A percentile compares a stretch with the other conserved stretches of the same genome.
phyloP scores from a whole-genome alignment of 1,139 yeast species.

The Saccharomyces pastorianus region DNA sequence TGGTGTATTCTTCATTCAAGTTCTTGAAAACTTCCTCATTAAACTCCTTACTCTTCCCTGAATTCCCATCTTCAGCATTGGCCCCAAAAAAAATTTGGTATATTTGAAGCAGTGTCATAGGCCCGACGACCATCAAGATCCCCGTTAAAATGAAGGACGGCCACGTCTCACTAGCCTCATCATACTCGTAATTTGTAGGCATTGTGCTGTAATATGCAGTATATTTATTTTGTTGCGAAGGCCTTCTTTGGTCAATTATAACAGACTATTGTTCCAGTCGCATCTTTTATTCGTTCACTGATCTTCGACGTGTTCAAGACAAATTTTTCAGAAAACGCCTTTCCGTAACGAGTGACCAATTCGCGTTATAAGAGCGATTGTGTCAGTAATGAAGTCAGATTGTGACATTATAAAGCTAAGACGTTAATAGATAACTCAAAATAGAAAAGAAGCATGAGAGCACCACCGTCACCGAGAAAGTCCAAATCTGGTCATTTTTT shows the following conservation, averaged over 20 bases:
- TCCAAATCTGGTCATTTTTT: slow-evolving; percentile 17
- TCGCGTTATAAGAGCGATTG: neutral
- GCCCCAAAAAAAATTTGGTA: slow-evolving; percentile 15
- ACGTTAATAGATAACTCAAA: neutral
- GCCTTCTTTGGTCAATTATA: neutral
- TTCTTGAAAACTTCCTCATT: slow-evolving; percentile 8
- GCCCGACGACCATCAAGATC: slow-evolving; percentile 56
- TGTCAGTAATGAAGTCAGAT: neutral
- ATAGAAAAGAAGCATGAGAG: slow-evolving; percentile 20
- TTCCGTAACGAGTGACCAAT: neutral
- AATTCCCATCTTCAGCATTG: slow-evolving; percentile 7
- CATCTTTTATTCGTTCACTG: neutral
- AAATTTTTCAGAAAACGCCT: neutral
- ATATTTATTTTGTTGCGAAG: neutral
- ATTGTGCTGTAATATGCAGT: slow-evolving; percentile 17
- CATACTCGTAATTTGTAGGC: slow-evolving; percentile 53
- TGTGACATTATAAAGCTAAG: neutral
- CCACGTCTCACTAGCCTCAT: slow-evolving; percentile 91
- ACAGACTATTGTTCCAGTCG: neutral
- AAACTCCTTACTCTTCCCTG: slow-evolving; percentile 13
- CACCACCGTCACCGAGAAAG: slow-evolving; percentile 28
- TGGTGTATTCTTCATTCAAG: slow-evolving; percentile 31
- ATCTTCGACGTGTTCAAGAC: neutral
- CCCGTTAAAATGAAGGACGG: slow-evolving; percentile 84
- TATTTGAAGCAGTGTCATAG: slow-evolving; percentile 51